Conservation (phyloP, 2,329 filamentous ascomycete species). For the Ceratocystis papillata region DNA sequence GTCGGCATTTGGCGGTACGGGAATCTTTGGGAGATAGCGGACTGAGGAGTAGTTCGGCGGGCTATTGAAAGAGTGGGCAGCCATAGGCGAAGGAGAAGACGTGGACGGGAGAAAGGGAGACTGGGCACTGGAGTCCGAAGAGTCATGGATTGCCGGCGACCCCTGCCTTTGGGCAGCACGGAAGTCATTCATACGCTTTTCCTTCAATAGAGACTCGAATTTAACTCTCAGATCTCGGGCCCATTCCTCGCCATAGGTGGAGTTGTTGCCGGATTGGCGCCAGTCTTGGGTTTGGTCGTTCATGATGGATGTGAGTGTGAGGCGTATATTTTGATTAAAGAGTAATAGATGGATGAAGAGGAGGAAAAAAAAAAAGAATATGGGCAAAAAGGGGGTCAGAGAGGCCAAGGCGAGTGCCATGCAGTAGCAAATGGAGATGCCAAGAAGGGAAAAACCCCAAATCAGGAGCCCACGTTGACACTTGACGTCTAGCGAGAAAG, state of each 20-base stretch:
- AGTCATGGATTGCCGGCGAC: conserved; percentile 38
- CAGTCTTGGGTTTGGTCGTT: conserved; percentile 17
- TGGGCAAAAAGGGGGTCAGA: background rate
- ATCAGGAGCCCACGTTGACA: background rate
- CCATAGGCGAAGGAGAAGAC: conserved; percentile 35
- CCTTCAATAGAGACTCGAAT: conserved; percentile 78
- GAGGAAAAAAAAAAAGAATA: background rate
- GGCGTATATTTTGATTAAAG: conserved; percentile 16
- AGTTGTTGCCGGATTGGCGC: conserved; percentile 26
- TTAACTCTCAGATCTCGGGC: conserved; percentile 68
- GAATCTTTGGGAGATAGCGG: conserved; percentile 46
- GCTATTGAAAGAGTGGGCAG: conserved; percentile 33
- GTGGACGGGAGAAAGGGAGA: conserved; percentile 39
- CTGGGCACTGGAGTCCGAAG: conserved; percentile 27
- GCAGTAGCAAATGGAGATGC: background rate
- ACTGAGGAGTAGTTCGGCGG: conserved; percentile 41
- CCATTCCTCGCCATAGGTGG: conserved; percentile 57
- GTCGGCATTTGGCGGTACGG: conserved; percentile 56
- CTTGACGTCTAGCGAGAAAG: conserved; percentile 9
- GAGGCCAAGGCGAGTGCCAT: conserved; percentile 26
- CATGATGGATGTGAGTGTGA: conserved; percentile 17
- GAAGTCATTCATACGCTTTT: conserved; percentile 76
- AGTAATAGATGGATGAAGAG: background rate
- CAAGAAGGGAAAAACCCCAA: conserved; percentile 11
- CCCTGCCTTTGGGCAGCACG: conserved; percentile 43